phyloP scores from a whole-genome alignment of 1,284 basidiomycete genomes.

The Heterobasidion occidentale region DNA sequence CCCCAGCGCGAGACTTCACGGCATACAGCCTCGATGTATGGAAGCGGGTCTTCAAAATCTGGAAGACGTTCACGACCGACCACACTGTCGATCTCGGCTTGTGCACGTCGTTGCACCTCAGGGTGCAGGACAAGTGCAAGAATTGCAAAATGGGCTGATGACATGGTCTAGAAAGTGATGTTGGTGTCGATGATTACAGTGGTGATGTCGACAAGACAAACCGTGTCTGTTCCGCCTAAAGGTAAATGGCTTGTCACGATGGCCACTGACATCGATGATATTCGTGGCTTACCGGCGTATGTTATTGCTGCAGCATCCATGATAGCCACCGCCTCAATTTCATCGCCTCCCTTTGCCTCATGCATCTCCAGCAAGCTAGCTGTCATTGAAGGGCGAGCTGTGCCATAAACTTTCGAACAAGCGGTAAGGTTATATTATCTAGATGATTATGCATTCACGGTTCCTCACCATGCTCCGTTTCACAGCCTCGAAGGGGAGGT shows the following conservation, averaged over 20 bases:
- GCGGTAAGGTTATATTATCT: background rate
- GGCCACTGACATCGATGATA: background rate
- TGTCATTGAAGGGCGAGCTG: background rate
- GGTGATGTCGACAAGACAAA: background rate
- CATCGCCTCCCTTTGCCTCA: background rate
- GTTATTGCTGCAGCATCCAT: background rate
- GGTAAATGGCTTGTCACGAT: background rate
- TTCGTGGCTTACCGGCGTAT: background rate
- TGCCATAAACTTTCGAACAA: background rate
- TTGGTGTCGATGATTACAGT: background rate
- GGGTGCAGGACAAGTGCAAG: slow-evolving; percentile 18
- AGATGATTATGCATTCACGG: background rate
- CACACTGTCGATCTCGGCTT: too few species aligned
- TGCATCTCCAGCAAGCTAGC: background rate
- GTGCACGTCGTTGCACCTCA: slow-evolving; percentile 15
- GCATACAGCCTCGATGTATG: slow-evolving; percentile 13
- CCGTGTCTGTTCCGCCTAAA: background rate
- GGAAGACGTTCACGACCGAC: slow-evolving; percentile 17
- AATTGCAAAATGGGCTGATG: slow-evolving; percentile 8
- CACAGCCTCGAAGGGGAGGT: background rate
- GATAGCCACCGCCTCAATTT: background rate
- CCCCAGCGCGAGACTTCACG: slow-evolving; percentile 19
- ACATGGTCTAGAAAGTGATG: background rate
- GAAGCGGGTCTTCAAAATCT: slow-evolving; percentile 8
- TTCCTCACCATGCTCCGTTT: background rate